Evolutionary conservation across 2,329 filamentous ascomycete genomes (phyloP), one percentile per base, ranked within the genome.

Genomic region (Arthrobotrys sphaeroides): DNA sequence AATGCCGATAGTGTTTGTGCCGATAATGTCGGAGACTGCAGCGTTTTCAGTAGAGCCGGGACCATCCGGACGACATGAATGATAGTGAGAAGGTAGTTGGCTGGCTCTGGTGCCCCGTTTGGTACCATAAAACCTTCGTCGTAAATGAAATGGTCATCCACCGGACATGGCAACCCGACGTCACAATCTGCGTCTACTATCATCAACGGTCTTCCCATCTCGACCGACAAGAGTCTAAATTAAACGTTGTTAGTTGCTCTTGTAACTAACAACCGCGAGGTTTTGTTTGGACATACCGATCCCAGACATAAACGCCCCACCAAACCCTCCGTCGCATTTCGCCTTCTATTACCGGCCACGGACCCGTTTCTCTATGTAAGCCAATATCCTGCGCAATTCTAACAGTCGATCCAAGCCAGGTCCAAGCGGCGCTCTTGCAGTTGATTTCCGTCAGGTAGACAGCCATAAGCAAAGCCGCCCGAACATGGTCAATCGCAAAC

Each of bases 281-380:
- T n/a, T 49, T 24, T n/a, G n/a, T 64, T 4, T 24, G 28, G 6
- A 81, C 85, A 80, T 81, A 90, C 88, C 93, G 89, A 83, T 99
- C 95, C 84, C 94, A 89, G 47, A 93, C 88, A 83, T 98, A 98
- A 68, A 97, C 88, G 12, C 92, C 89, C 93, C 95, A 99, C 94
- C 94, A 99, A n/a, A 84, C 82, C 57, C 83, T 78, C 20, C 91
- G 89, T 65, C 94, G 89, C 88, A 94, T 93, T 82, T 98, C 94
- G 9, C 88, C 88, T 79, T 97, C 93, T 12, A 96, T 85, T 0
- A 89, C 86, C 1, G 91, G 87, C 86, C 90, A 93, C 0, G 89
- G 86, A 0, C 90, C 90, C 0, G 88, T 88, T 79, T 96, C 92
- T 5, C 88, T 84, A 80, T 97, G 90, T 7, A 98, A 85, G 0